A percentile compares a stretch with the other conserved stretches of the same genome.
Conservation (phyloP, 352 stramenopile species). For the Saprolegnia parasitica region DNA sequence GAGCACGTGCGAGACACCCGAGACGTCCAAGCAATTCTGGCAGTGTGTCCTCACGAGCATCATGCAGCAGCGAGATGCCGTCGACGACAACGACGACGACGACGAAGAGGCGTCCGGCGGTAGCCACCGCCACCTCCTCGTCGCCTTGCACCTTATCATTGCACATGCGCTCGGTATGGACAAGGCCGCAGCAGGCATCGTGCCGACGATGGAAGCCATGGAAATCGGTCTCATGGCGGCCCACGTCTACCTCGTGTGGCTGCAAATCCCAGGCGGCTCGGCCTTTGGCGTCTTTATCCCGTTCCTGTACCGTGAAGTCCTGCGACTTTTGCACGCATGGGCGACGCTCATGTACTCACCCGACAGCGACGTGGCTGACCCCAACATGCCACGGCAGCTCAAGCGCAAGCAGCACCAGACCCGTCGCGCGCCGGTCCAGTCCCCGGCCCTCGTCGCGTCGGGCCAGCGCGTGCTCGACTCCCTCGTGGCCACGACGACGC, state of each 20-base stretch:
- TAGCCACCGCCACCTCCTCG: not conserved
- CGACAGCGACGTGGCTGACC: not conserved
- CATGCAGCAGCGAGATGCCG: not conserved
- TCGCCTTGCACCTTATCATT: slow-evolving; percentile 8
- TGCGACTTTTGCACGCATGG: slow-evolving; percentile 81
- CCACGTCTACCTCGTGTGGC: slow-evolving; percentile 74
- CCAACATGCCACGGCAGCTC: not conserved
- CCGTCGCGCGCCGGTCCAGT: not conserved
- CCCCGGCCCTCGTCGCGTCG: not conserved
- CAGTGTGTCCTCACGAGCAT: not conserved
- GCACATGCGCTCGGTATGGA: slow-evolving; percentile 5
- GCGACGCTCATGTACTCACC: slow-evolving; percentile 26
- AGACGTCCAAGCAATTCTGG: not conserved
- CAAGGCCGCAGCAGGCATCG: not conserved
- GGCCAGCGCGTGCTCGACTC: slow-evolving; percentile 4
- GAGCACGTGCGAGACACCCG: not conserved
- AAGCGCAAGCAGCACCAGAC: slow-evolving; percentile 23
- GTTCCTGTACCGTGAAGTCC: slow-evolving; percentile 75
- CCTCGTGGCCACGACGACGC: not conserved
- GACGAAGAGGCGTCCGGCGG: not conserved
- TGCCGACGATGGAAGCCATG: slow-evolving; percentile 32
- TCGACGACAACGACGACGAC: not conserved
- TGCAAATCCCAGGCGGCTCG: slow-evolving; percentile 72
- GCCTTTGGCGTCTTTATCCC: slow-evolving; percentile 83
- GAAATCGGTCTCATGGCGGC: slow-evolving; percentile 56